A percentile compares a stretch with the other conserved stretches of the same genome.
Conservation (phyloP, 2,329 filamentous ascomycete genomes). For the Ascochyta fabae region DNA sequence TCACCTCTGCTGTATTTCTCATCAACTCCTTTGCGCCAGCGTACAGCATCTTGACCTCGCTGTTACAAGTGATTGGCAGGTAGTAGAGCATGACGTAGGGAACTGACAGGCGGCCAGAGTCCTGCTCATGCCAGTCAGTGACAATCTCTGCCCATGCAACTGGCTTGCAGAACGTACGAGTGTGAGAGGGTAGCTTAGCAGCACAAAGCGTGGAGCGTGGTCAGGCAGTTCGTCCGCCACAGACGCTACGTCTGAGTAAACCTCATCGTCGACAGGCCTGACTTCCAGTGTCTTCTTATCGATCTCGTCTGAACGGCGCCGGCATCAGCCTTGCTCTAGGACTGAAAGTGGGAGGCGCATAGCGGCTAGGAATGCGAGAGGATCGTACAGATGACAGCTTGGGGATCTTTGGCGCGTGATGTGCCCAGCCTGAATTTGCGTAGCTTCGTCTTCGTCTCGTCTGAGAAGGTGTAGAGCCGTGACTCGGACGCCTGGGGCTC, state of each 20-base stretch:
- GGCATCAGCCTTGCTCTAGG: constrained; percentile 36
- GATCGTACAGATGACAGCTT: constrained; percentile 89
- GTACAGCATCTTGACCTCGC: constrained; percentile 88
- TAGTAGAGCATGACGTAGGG: constrained; percentile 97
- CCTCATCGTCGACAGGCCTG: constrained; percentile 78
- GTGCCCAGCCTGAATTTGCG: constrained; percentile 94
- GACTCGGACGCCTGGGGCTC: constrained; percentile 73
- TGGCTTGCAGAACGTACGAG: constrained; percentile 62
- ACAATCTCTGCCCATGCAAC: background rate
- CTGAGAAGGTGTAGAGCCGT: constrained; percentile 89
- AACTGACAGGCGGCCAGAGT: constrained; percentile 82
- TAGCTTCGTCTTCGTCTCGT: constrained; percentile 85
- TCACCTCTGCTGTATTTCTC: constrained; percentile 91
- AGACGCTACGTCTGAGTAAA: constrained; percentile 82
- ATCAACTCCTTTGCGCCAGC: constrained; percentile 95
- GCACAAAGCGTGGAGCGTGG: constrained; percentile 85
- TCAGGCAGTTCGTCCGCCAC: constrained; percentile 90
- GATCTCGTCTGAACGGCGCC: constrained; percentile 72
- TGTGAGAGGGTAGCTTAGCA: constrained; percentile 89
- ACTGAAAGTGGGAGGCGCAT: background rate
- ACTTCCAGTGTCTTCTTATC: constrained; percentile 91
- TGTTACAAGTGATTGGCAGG: constrained; percentile 89
- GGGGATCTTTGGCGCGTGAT: constrained; percentile 81
- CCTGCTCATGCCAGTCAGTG: constrained; percentile 54
- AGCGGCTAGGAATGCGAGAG: constrained; percentile 11